Evolutionary conservation across 2,329 filamentous ascomycete species (phyloP), one percentile per base, ranked within the genome.

Genomic region (Paraconiothyrium sp.): DNA sequence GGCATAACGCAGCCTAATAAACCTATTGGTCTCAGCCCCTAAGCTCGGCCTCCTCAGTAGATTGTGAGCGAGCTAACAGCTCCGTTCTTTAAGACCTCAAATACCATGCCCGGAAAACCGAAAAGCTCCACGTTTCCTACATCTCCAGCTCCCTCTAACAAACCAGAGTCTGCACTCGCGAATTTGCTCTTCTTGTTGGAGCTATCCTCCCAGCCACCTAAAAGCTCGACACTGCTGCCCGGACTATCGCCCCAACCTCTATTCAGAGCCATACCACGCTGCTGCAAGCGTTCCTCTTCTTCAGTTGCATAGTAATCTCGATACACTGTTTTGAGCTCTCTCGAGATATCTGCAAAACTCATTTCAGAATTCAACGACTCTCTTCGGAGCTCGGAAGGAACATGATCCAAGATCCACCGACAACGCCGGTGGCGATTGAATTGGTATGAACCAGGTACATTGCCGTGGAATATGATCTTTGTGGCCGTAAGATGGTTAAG

Each of bases 81-180:
- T 4, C 92, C 93, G 74, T 97, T 97, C 87, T 92, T 94, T 78
- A 98, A 80, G 32, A 99, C 94, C 80, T 99, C 95, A 81, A 99
- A 98, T 50, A 97, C 88, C 78, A 98, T 81, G 0, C 95, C 94
- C 0, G 95, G 94, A 73, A 97, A 97, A 1, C 94, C 94, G 81
- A 93, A 98, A 32, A 99, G 80, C 64, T 94, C 94, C 16, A 94
- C 97, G 59, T 90, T 91, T 22, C 88, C 88, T 63, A 90, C 77
- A 64, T 89, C 80, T 70, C 73, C 78, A 78, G 71, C 83, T 80
- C 74, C 71, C 66, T 80, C 74, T 68, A 80, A 72, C 71, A 82
- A 69, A 71, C 71, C 74, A 63, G 77, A 75, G 63, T 70, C 74
- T 14, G 72, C 63, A 59, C 74, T 75, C 7, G 68, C 74, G 65